These are phyloP conservation scores for Sarocladium kiliense DNA, from an alignment of 2,329 filamentous ascomycete species.

Conservation along the genomic window DNA sequence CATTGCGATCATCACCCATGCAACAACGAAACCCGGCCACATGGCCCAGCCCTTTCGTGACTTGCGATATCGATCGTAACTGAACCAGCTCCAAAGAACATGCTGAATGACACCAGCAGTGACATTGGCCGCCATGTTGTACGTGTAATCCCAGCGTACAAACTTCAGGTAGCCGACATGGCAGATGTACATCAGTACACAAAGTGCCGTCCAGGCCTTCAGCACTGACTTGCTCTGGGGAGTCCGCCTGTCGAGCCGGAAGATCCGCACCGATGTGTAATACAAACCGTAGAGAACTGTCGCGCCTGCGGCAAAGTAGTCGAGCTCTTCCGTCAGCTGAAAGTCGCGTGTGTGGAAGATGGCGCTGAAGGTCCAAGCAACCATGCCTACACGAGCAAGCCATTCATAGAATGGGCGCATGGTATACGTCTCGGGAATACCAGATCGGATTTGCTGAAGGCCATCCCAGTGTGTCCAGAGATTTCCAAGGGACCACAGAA, in stretches of 20 bases:
- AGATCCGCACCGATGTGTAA: slow-evolving; percentile 76
- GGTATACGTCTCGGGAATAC: slow-evolving; percentile 68
- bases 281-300: slow-evolving; percentile 89
- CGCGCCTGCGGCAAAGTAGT: slow-evolving; percentile 92
- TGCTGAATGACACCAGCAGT: slow-evolving; percentile 73
- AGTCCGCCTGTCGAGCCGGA: slow-evolving; percentile 64
- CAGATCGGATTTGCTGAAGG: slow-evolving; percentile 62
- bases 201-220: slow-evolving; percentile 70
- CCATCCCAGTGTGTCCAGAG: slow-evolving; percentile 79
- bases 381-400: slow-evolving; percentile 76
- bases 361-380: slow-evolving; percentile 82
- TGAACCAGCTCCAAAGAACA: slow-evolving; percentile 80
- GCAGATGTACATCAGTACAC: slow-evolving; percentile 62
- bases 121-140: slow-evolving; percentile 97
- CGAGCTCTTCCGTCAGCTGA: slow-evolving; percentile 78
- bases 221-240: slow-evolving; percentile 46
- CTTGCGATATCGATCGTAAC: slow-evolving; percentile 65
- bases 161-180: slow-evolving; percentile 83
- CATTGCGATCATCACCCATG: slow-evolving; percentile 91
- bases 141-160: slow-evolving; percentile 89
- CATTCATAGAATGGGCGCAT: slow-evolving; percentile 74
- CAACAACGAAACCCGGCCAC: slow-evolving; percentile 87
- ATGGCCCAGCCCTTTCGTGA: slow-evolving; percentile 73
- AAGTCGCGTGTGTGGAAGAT: slow-evolving; percentile 93
- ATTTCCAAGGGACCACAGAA: slow-evolving; percentile 91